phyloP scores from a whole-genome alignment of 2,329 filamentous ascomycete genomes.

The Penicillium polonicum region DNA sequence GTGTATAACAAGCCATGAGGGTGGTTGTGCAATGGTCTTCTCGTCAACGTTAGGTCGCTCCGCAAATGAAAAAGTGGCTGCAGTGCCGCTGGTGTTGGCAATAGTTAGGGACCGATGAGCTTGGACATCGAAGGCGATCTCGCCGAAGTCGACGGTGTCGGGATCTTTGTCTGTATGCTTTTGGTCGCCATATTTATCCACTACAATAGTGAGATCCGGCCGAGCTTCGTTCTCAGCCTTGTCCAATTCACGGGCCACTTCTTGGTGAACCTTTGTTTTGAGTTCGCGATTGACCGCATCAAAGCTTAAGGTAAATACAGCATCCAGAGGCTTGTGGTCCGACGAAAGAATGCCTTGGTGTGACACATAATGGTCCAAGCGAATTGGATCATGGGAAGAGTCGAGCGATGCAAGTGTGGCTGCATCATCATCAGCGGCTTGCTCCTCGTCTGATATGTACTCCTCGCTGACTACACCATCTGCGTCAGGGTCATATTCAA shows the following conservation, averaged over 20 bases:
- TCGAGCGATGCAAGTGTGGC: constrained; percentile 27
- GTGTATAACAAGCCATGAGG: constrained; percentile 69
- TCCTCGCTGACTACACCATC: constrained; percentile 64
- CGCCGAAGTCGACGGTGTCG: constrained; percentile 74
- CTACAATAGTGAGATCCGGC: constrained; percentile 76
- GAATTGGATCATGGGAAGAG: constrained; percentile 50
- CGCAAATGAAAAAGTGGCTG: constrained; percentile 76
- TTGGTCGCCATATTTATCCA: constrained; percentile 57
- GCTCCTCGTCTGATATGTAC: constrained; percentile 56
- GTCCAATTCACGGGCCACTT: constrained; percentile 85
- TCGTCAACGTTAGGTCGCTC: constrained; percentile 61
- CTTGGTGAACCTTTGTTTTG: constrained; percentile 78
- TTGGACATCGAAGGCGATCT: constrained; percentile 66
- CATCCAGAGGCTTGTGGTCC: constrained; percentile 89
- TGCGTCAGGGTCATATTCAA: constrained; percentile 83
- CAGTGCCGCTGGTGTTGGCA: constrained; percentile 84
- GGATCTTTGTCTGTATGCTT: constrained; percentile 37
- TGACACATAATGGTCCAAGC: constrained; percentile 71
- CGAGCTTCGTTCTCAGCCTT: constrained; percentile 87
- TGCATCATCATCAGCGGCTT: constrained; percentile 45
- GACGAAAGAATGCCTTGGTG: constrained; percentile 89
- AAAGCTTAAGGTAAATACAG: constrained; percentile 79
- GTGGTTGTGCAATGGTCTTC: constrained; percentile 42
- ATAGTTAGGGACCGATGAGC: constrained; percentile 72
- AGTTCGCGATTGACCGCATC: constrained; percentile 82